Evolutionary conservation across 768 basidiomycete species (phyloP), one percentile per base, ranked within the genome.

Genomic region (Antrodiella citrinella): DNA sequence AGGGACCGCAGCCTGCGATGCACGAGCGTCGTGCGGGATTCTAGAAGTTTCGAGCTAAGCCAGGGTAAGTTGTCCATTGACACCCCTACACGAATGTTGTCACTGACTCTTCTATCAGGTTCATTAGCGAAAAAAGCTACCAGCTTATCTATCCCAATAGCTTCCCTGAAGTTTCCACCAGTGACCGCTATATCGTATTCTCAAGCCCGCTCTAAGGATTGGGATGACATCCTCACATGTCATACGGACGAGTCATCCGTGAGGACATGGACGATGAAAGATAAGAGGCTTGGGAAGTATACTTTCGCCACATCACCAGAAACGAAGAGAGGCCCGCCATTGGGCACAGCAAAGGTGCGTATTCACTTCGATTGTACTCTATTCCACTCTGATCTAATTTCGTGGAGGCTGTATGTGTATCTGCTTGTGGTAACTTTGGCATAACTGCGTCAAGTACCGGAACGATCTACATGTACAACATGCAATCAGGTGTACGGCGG

Each of bases 391-490:
- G 23, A 25, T 40, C 57, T 4, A 35, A 13, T 5, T 19, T 56
- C n/a, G n/a, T n/a, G n/a, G n/a, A 90, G 87, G 77, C 85, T 12
- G 88, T 94, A 15, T 89, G 85, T 54, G 86, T 97, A 18, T 86
- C 93, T 3, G 86, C 91, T 0, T 99, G 96, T 62, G 96, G 96
- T 5, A 98, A 98, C 61, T 99, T 97, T 62, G 91, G 88, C 23
- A 65, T 98, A 10, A 91, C 81, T 3, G 82, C 91, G 21, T 86
- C 86, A 1, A 88, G 89, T 2, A 84, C 80, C 0, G 88, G 90
- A 2, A 75, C 74, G 21, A 86, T 98, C 35, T 66, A 81, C 51
- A 84, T 94, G 84, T 98, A 91, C 87, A 99, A 97, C 63, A 82
- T 99, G 82, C 95, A 99, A 66, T 92, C 89, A 3, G 96, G 96